Base-by-base conservation (phyloP, 2,329 filamentous ascomycete genomes). In the Trichoderma brevicompactum region DNA sequence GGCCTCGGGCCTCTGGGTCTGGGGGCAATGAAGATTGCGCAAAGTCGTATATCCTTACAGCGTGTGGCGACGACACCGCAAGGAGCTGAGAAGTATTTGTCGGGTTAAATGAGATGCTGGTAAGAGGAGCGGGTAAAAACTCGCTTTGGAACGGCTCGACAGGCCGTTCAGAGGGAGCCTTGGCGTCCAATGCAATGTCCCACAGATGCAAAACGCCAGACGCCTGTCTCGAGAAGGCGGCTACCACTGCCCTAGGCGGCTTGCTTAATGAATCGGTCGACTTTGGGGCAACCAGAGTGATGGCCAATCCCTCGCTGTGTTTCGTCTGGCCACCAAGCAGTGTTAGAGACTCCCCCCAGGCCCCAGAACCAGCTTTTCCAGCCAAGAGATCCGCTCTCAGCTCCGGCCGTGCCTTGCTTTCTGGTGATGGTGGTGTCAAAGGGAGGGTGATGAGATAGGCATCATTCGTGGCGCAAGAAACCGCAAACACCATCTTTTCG, bases 41-140 rank as follows among this genome's bases (percentile, higher is more conserved):
- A 70, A 85, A 89, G 73, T 89, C 86, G 72, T 89, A 89, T 66
- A 89, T 81, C 43, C 87, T 82, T 23, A 86, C 83, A 7, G 84
- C 85, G 13, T 87, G 82, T 2, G 82, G 77, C 0, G 83, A 79
- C 34, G 85, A 81, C 23, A 87, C 82, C 8, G 83, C 79, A 5
- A 89, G 79, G 1, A 89, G 79, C 69, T 89, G 86, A 3, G 83
- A 85, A 1, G 81, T 78, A 68, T 86, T 81, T 13, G 82, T 82
- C 0, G 87, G 83, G 72, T 89, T 89, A 74, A 89, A 89, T 0
- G 85, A 81, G 64, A 89, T 82, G 64, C 80, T 79, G 15, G 79
- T 80, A 1, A 88, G 79, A 1, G 86, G 83, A 9, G 78, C 79
- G 0, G 85, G 79, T 5, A 89, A 76, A 68, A 81, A 87, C 66